A percentile compares a stretch with the other conserved stretches of the same genome.
phyloP scores from a whole-genome alignment of 345 rosid genomes.

The Excoecaria cochinchinensis region DNA sequence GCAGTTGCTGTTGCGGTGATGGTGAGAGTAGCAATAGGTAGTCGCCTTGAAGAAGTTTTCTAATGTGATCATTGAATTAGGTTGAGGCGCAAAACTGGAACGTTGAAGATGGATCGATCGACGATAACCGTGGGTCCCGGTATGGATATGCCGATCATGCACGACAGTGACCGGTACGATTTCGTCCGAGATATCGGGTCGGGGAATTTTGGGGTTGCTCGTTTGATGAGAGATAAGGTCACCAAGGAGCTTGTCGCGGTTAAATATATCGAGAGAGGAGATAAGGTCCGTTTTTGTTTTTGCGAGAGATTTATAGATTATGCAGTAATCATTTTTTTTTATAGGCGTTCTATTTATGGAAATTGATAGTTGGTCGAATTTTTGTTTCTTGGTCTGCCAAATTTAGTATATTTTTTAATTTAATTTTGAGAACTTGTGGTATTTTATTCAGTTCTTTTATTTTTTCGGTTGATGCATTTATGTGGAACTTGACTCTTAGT shows the following conservation, averaged over 20 bases:
- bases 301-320: not conserved
- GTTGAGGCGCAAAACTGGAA: not conserved
- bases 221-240: constrained; percentile 33
- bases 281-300: constrained; percentile 18
- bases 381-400: not conserved
- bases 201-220: constrained; percentile 35
- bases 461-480: not conserved
- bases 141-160: constrained; percentile 40
- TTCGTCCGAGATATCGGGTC: constrained; percentile 34
- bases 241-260: constrained; percentile 37
- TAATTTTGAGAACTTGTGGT: not conserved
- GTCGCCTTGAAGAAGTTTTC: not conserved
- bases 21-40: no score
- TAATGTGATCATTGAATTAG: constrained; percentile 9
- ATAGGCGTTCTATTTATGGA: not conserved
- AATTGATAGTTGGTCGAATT: not conserved
- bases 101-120: constrained; percentile 23
- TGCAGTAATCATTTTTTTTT: not conserved
- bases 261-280: constrained; percentile 35
- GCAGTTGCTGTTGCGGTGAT: not conserved
- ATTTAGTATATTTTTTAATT: constrained; percentile 3
- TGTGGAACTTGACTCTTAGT: not conserved
- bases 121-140: constrained; percentile 28
- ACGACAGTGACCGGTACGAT: constrained; percentile 41
- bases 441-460: not conserved